A percentile compares a stretch with the other conserved stretches of the same genome.
Evolutionary conservation across 1,284 basidiomycete genomes (phyloP).

Genomic region (Mixia osmundae): DNA sequence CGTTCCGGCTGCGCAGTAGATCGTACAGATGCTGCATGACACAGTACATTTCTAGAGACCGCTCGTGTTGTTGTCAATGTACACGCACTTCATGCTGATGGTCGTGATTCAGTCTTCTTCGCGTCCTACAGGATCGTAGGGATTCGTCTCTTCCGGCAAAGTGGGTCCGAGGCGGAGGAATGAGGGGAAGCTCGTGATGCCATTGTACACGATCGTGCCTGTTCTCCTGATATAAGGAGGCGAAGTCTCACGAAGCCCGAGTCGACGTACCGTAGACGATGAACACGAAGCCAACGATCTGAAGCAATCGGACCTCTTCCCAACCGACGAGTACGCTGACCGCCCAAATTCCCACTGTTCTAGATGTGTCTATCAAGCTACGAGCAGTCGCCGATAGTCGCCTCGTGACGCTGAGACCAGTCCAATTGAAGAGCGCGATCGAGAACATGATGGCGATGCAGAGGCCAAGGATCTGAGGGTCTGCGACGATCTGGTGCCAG

Average conservation of each 20-base stretch:
- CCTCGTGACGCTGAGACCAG: slow-evolving; percentile 69
- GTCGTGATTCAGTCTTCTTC: no score
- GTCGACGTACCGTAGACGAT: slow-evolving; percentile 47
- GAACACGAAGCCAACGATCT: slow-evolving; percentile 67
- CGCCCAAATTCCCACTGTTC: slow-evolving; percentile 79
- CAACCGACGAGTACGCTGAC: slow-evolving; percentile 70
- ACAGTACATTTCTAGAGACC: slow-evolving; percentile 2
- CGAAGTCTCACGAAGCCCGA: no score
- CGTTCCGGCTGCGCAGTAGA: no score
- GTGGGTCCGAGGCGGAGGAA: no score
- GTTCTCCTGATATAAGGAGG: no score
- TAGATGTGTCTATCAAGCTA: slow-evolving; percentile 71
- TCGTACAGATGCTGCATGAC: no score
- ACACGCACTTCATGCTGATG: no score
- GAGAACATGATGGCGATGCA: slow-evolving; percentile 32
- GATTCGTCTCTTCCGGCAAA: no score
- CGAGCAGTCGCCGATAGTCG: slow-evolving; percentile 22
- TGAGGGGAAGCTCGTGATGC: neutral
- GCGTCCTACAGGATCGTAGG: no score
- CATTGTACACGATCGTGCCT: slow-evolving; percentile 1
- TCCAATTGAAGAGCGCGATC: slow-evolving; percentile 91
- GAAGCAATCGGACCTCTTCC: slow-evolving; percentile 72
- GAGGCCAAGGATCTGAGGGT: slow-evolving; percentile 49
- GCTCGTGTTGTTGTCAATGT: neutral
- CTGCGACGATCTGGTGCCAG: slow-evolving; percentile 65